Base-by-base conservation (phyloP, 2,329 filamentous ascomycete genomes). In the Fusarium nanum region DNA sequence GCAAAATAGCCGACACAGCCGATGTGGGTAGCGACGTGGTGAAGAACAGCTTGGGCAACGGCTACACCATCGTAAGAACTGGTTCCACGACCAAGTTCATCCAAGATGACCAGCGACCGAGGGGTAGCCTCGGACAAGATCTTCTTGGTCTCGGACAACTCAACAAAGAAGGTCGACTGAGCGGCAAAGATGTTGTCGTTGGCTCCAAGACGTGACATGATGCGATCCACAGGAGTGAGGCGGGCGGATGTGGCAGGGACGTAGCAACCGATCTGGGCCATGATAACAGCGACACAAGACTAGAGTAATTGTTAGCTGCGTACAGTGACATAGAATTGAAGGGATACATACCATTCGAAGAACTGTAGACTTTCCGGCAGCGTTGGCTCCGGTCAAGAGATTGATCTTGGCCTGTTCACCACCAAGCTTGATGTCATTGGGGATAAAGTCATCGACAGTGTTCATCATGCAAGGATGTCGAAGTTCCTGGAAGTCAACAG, bases 101-200 rank as follows among this genome's bases (percentile, higher is more conserved):
- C 96, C 3, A 99, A 89, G 73, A 99, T 99, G 58, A 99, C 96
- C 1, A 99, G 89, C 0, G 94, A 98, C 13, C 95, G 92, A 0
- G 95, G 92, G 0, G 95, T 98, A 1, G 96, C 96, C 82, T 98
- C 96, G 1, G 93, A 90, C 1, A 99, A 86, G 53, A 99, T 99
- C 85, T 98, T 98, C 84, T 98, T 97, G 0, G 96, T 99, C 79
- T 99, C 96, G 0, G 94, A 94, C 3, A 99, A 84, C 81, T 99
- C 96, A 28, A 99, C 95, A 77, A 99, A 98, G 85, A 99, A 99
- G 4, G 96, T 99, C 16, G 93, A 97, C 80, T 99, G 96, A 1
- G 95, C 93, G 2, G 95, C 96, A 78, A 99, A 98, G 75, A 99
- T 99, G 80, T 98, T 98, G 88, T 99, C 96, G 76, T 98, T 97